Evolutionary conservation across 1,284 basidiomycete species (phyloP).

Genomic region (Marasmius fiardii): DNA sequence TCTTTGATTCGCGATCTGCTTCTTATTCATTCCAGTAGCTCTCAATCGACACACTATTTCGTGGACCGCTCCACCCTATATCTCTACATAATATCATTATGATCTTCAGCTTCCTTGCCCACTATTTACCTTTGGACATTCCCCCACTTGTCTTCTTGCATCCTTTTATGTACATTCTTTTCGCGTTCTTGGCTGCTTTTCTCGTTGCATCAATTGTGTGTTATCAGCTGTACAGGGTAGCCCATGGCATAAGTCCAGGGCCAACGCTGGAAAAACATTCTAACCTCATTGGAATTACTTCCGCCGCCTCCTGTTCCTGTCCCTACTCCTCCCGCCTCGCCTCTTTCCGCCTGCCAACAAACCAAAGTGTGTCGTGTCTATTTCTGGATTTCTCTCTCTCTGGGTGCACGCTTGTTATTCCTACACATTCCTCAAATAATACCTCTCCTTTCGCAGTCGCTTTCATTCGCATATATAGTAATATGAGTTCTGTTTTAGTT

Average conservation of each 20-base stretch:
- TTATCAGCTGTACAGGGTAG: not conserved
- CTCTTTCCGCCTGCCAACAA: no score
- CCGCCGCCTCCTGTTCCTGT: not conserved
- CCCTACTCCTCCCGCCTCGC: not conserved
- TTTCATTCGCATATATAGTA: not conserved
- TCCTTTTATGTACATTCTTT: not conserved
- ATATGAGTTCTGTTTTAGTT: not conserved
- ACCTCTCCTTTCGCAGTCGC: not conserved
- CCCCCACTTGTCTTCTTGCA: not conserved
- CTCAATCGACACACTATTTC: not conserved
- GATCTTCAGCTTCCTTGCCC: not conserved
- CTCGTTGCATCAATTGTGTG: not conserved
- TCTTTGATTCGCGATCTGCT: not conserved
- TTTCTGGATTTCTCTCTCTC: not conserved
- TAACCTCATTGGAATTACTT: not conserved
- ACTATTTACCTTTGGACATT: slow-evolving; percentile 1
- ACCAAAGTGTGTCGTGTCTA: not conserved
- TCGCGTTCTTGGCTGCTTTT: not conserved
- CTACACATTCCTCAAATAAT: not conserved
- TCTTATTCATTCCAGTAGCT: not conserved
- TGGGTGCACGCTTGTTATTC: not conserved
- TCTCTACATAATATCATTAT: slow-evolving; percentile 1
- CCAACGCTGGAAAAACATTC: not conserved
- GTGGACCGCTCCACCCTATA: not conserved
- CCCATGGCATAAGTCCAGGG: not conserved